Percentiles rank a stretch among this genome's conserved stretches.
Conservation (phyloP, 208 protist species). For the Naegleria fowleri region DNA sequence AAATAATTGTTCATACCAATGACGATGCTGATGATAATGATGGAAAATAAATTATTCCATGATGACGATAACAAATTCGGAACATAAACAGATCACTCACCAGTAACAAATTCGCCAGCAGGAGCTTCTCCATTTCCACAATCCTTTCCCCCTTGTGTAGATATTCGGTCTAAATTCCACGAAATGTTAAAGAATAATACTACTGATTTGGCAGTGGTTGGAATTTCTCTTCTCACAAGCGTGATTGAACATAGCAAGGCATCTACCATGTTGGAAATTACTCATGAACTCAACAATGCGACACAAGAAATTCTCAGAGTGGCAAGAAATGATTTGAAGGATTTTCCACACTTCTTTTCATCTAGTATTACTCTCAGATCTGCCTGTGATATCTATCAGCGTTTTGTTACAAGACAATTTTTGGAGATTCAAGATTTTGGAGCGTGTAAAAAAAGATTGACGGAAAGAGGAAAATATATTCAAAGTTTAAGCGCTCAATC, state of each 20-base stretch:
- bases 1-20: too few species aligned
- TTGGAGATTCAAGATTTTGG: not conserved
- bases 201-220: not conserved
- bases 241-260: not conserved
- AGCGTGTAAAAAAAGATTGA: not conserved
- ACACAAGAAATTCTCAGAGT: not conserved
- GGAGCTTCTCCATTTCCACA: not conserved
- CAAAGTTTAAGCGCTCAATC: not conserved
- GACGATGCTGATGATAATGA: too few species aligned
- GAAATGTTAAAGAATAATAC: not conserved
- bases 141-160: not conserved
- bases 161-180: not conserved
- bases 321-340: not conserved
- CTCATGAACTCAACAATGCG: not conserved
- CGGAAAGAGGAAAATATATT: conserved; percentile 8
- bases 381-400: not conserved
- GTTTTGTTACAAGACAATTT: conserved; percentile 27
- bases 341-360: not conserved
- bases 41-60: too few species aligned
- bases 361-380: not conserved
- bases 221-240: not conserved
- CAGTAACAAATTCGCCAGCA: not conserved
- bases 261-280: conserved; percentile 1
- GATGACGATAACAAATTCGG: too few species aligned
- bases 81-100: not conserved